Percentiles rank a stretch among this genome's conserved stretches.
phyloP scores from a whole-genome alignment of 805 yeast genomes.

The Wickerhamomyces silvicola region DNA sequence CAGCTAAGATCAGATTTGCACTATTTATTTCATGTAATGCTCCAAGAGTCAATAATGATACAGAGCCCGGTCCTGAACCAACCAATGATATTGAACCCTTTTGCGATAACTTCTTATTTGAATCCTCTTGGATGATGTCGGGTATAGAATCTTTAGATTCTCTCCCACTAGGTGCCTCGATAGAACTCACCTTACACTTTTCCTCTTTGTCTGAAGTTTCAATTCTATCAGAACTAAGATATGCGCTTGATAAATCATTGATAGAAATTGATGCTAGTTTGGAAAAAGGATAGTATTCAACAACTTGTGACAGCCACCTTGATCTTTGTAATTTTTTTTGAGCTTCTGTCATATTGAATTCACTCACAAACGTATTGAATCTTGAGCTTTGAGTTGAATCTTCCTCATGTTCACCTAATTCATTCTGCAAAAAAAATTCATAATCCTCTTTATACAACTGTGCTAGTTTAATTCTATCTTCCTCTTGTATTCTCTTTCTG shows the following conservation, averaged over 20 bases:
- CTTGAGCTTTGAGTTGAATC: conserved; percentile 57
- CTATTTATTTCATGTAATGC: conserved; percentile 74
- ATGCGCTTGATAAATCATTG: conserved; percentile 46
- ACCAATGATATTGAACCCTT: conserved; percentile 70
- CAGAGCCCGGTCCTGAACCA: conserved; percentile 92
- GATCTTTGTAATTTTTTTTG: conserved; percentile 53
- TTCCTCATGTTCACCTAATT: conserved; percentile 55
- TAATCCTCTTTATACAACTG: conserved; percentile 19
- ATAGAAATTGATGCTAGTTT: conserved; percentile 55
- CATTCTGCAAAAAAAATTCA: conserved; percentile 26
- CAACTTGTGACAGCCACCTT: conserved; percentile 83
- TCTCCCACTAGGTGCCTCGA: background rate
- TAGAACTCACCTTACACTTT: background rate
- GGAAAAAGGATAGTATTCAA: conserved; percentile 80
- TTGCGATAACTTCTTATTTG: conserved; percentile 1
- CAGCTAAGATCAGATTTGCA: conserved; percentile 84
- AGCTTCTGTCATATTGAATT: conserved; percentile 47
- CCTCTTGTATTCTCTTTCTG: conserved; percentile 46
- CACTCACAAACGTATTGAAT: conserved; percentile 57
- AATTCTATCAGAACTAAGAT: conserved; percentile 33
- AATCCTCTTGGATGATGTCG: background rate
- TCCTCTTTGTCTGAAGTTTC: background rate
- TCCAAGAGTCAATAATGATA: conserved; percentile 74
- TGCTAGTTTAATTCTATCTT: conserved; percentile 34
- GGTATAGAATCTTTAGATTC: background rate